Evolutionary conservation across 2,329 filamentous ascomycete genomes (phyloP).

Genomic region (Seiridium unicorne): DNA sequence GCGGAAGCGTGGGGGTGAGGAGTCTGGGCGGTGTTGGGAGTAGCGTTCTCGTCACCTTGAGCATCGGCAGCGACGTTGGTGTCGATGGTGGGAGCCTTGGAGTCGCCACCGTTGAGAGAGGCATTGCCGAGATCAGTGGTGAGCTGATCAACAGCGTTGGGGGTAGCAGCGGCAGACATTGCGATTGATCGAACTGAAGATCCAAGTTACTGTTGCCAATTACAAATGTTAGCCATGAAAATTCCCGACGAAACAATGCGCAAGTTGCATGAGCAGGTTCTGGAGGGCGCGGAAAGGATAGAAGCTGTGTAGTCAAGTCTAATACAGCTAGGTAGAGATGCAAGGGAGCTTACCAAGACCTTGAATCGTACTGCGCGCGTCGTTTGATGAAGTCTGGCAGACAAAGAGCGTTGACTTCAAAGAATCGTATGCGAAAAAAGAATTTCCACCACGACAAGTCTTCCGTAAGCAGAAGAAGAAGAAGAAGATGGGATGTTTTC

Average conservation of each 20-base stretch:
- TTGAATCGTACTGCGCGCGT: background rate
- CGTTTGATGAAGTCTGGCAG: conserved; percentile 6
- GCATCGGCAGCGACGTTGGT: conserved; percentile 63
- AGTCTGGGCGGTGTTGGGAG: conserved; percentile 66
- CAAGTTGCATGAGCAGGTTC: too few species aligned
- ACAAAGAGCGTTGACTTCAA: conserved; percentile 7
- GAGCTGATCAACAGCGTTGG: conserved; percentile 74
- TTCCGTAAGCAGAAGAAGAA: background rate
- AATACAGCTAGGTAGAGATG: background rate
- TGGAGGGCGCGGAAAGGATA: too few species aligned
- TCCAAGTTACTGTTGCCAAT: background rate
- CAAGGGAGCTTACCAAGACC: conserved; percentile 4
- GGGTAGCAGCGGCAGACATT: conserved; percentile 61
- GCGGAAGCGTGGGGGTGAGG: conserved; percentile 88
- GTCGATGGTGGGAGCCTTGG: conserved; percentile 68
- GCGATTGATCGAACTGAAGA: conserved; percentile 22
- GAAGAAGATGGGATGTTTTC: conserved; percentile 1
- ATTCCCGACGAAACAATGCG: too few species aligned
- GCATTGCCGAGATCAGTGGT: conserved; percentile 73
- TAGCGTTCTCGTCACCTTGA: conserved; percentile 58
- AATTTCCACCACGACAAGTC: background rate
- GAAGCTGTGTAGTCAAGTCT: too few species aligned
- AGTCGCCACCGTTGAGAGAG: conserved; percentile 67
- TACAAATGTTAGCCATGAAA: background rate
- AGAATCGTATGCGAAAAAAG: background rate